Percentiles rank a stretch among this genome's conserved stretches.
phyloP scores from a whole-genome alignment of 257 asterid genomes.

The Solanum medicagineum region DNA sequence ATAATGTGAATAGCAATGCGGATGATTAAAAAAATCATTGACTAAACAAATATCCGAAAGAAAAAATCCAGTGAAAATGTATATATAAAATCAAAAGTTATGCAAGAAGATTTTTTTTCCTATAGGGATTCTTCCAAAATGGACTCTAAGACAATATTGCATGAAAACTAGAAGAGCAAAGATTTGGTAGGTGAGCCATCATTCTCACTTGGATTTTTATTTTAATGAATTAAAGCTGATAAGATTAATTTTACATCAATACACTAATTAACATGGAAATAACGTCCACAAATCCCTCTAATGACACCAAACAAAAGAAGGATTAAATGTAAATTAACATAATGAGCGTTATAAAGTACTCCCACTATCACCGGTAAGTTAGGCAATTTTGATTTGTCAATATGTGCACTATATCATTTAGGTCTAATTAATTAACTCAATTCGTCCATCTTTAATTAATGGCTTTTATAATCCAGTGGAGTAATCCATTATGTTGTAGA shows the following conservation, averaged over 20 bases:
- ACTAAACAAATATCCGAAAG: not conserved
- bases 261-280: not conserved
- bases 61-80: not conserved
- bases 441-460: not conserved
- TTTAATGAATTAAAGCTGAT: not conserved
- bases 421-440: not conserved
- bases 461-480: not conserved
- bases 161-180: not conserved
- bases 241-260: not conserved
- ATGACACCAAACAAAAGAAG: not conserved
- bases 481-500: no score
- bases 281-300: not conserved
- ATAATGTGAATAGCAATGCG: no score
- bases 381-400: not conserved
- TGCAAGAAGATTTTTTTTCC: not conserved
- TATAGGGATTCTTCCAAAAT: no score
- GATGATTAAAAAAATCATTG: not conserved
- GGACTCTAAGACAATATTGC: no score
- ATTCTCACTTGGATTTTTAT: slow-evolving; percentile 18
- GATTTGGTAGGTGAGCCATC: slow-evolving; percentile 40
- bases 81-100: not conserved
- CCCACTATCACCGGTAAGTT: not conserved
- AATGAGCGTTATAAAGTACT: not conserved
- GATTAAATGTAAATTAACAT: not conserved
- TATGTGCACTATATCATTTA: not conserved